Percentiles rank a stretch among this genome's conserved stretches.
phyloP scores from a whole-genome alignment of 169 alveolate genomes.

The Plasmodium reichenowi region DNA sequence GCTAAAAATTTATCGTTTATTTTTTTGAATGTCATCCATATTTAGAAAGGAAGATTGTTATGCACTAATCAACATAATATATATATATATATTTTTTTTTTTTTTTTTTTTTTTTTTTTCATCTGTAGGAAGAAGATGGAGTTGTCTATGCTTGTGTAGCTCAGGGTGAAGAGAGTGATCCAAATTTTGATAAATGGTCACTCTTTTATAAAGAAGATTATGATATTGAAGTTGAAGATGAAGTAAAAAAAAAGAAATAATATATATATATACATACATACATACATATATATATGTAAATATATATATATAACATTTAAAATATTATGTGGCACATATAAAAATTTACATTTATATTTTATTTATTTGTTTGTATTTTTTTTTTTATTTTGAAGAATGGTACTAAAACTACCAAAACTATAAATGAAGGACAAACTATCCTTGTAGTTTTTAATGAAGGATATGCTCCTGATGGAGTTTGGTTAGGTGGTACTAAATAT shows the following conservation, averaged over 20 bases:
- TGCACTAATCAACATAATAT: not conserved
- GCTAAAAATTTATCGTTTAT: too few relatives aligned
- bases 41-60: not conserved
- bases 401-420: slow-evolving; percentile 32
- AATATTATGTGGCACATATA: not conserved
- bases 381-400: slow-evolving; percentile 27
- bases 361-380: too few relatives aligned
- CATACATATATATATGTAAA: slow-evolving; percentile 2
- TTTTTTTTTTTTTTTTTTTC: not conserved
- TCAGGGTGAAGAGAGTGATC: slow-evolving; percentile 42
- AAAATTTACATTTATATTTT: not conserved
- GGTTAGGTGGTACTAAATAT: slow-evolving; percentile 85
- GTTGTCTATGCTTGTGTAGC: slow-evolving; percentile 73
- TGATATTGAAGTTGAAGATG: slow-evolving; percentile 73
- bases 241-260: slow-evolving; percentile 28
- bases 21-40: not conserved
- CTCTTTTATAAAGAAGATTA: slow-evolving; percentile 63
- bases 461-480: slow-evolving; percentile 82
- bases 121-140: slow-evolving; percentile 57
- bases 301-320: not conserved
- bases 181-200: slow-evolving; percentile 62
- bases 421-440: slow-evolving; percentile 52
- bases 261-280: not conserved
- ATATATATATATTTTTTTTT: not conserved
- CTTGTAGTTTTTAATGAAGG: slow-evolving; percentile 58